These are phyloP conservation scores for Dendrobium nobile DNA, from an alignment of 106 monocot species.

Conservation along the genomic window DNA sequence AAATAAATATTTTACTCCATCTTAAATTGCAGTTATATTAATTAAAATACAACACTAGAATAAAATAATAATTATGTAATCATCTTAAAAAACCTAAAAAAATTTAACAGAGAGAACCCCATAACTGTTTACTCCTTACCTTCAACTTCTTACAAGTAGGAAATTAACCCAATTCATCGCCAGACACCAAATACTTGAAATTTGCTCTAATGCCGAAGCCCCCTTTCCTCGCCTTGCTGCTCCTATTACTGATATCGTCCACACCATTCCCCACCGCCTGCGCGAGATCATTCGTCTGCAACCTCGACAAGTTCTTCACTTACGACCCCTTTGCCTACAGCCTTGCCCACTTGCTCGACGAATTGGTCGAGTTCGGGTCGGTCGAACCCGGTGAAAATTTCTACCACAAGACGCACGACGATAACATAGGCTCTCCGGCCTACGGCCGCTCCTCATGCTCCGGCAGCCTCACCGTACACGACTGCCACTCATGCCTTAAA, in stretches of 20 bases:
- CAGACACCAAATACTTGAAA: background rate
- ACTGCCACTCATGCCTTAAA: constrained; percentile 7
- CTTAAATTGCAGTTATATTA: too few relatives aligned
- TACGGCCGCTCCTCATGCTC: constrained; percentile 10
- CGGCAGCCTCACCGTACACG: background rate
- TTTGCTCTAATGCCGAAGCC: background rate
- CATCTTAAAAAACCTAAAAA: too few relatives aligned
- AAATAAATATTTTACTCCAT: too few relatives aligned
- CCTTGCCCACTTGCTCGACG: constrained; percentile 10
- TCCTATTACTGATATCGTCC: background rate
- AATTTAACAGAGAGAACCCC: too few relatives aligned
- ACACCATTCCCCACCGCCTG: background rate
- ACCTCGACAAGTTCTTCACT: background rate
- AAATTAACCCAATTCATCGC: too few relatives aligned
- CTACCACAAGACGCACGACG: constrained; percentile 12
- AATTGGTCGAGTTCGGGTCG: background rate
- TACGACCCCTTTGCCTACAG: constrained; percentile 14
- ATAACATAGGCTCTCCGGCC: constrained; percentile 11
- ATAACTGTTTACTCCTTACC: too few relatives aligned
- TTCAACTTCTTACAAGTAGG: too few relatives aligned
- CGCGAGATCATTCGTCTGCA: constrained; percentile 3
- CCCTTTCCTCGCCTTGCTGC: background rate
- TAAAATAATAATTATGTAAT: too few relatives aligned
- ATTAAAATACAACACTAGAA: too few relatives aligned
- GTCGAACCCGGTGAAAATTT: background rate